Conservation (phyloP, 176 grass and related monocot species). For the Eragrostis curvula region DNA sequence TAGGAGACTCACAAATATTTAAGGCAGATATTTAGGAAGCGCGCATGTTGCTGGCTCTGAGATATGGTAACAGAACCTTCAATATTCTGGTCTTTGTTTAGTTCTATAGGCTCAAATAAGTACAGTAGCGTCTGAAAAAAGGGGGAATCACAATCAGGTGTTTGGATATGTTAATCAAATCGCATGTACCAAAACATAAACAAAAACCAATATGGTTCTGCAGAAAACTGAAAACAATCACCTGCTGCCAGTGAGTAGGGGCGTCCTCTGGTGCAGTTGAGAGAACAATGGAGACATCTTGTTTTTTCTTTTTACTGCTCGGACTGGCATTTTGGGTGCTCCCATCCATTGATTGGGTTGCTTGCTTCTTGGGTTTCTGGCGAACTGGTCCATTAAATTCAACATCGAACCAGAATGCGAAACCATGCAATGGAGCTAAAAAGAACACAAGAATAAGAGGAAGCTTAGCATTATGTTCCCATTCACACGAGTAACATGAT, state of each 20-base stretch:
- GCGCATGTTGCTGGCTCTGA: conserved; percentile 77
- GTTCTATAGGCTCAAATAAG: conserved; percentile 85
- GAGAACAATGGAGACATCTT: conserved; percentile 71
- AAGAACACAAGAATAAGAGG: conserved; percentile 30
- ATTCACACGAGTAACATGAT: neutral
- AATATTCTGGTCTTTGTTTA: conserved; percentile 90
- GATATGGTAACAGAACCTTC: conserved; percentile 92
- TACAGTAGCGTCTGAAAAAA: conserved; percentile 77
- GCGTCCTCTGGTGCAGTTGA: conserved; percentile 96
- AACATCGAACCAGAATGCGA: conserved; percentile 99
- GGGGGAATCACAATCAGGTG: neutral
- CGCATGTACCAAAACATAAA: conserved; percentile 2
- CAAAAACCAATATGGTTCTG: conserved; percentile 1
- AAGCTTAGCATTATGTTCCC: conserved; percentile 15
- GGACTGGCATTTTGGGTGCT: conserved; percentile 43
- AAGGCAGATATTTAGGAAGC: conserved; percentile 87
- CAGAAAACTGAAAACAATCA: conserved; percentile 36
- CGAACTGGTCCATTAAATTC: conserved; percentile 78
- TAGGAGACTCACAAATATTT: conserved; percentile 77
- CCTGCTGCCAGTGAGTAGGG: conserved; percentile 99
- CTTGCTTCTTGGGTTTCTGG: conserved; percentile 60
- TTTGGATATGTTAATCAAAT: conserved; percentile 11
- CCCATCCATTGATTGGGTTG: conserved; percentile 43
- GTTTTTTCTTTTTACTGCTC: conserved; percentile 68
- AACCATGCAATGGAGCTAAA: conserved; percentile 93